Evolutionary conservation across 768 basidiomycete species (phyloP), one percentile per base, ranked within the genome.

Genomic region (Amanita thiersii): DNA sequence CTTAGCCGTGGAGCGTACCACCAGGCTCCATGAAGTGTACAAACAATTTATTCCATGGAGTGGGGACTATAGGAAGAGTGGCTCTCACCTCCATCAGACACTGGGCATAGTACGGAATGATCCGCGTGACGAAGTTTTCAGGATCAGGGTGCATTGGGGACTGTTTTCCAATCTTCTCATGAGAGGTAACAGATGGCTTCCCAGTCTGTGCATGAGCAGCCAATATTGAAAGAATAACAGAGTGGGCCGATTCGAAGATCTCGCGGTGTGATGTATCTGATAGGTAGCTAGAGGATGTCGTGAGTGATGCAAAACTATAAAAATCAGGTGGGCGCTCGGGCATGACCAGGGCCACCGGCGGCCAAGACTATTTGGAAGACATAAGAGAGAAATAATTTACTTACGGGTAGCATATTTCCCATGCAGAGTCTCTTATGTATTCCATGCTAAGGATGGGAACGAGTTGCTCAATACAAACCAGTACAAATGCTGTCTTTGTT

Each of bases 161-260:
- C 23, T 18, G 4, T 39, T 2, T 32, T 33, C 24, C 29, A 14
- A 19, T 7, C 28, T 34, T 43, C 34, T 23, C 28, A 24, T 5
- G 17, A 25, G 36, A 14, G 3, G 19, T 1, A 3, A 18, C 11
- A 3, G 28, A 18, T 15, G 24, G 23, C 2, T 20, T 14, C 11
- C 14, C 60, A n/a, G n/a, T n/a, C 47, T 74, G 69, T 0, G 77
- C 73, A 50, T 73, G 69, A 20, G 76, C 68, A 7, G 82, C 72
- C 53, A 89, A 81, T 29, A 88, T 66, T 3, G 88, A 71, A 10
- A 93, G 65, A 25, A 92, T 62, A 19, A 86, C 85, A 6, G 89
- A 91, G 56, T 92, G 90, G 1, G 88, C 79, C 0, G 86, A 83
- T 56, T 93, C 89, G 51, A 79, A 92, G n/a, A 77, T 77, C 48